Percentiles rank a stretch among this genome's conserved stretches.
Evolutionary conservation across 129 eudicot species (phyloP).

Genomic region (Ambrosia trifida): DNA sequence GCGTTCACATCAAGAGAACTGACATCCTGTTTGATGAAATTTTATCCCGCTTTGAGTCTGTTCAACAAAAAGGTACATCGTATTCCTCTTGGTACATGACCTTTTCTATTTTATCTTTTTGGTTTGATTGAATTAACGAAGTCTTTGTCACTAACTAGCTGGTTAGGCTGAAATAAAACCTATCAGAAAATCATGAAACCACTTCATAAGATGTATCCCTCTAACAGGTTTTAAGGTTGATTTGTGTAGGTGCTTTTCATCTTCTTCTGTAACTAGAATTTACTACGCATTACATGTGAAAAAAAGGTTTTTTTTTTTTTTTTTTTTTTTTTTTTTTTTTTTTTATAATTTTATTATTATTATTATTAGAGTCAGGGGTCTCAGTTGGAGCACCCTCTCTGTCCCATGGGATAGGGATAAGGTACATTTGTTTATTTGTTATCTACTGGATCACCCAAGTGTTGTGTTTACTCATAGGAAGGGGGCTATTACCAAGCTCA

Average conservation of each 20-base stretch:
- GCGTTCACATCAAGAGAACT: slow-evolving; percentile 82
- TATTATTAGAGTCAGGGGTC: too few relatives aligned
- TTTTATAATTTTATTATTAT: too few relatives aligned
- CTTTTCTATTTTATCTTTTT: slow-evolving; percentile 4
- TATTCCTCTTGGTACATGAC: slow-evolving; percentile 14
- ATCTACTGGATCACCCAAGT: neutral
- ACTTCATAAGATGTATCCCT: neutral
- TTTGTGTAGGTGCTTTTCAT: neutral
- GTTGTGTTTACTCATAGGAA: neutral
- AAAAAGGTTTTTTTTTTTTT: too few relatives aligned
- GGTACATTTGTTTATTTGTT: too few relatives aligned
- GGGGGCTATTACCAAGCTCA: neutral
- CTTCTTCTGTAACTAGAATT: neutral
- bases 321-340: too few relatives aligned
- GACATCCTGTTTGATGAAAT: slow-evolving; percentile 91
- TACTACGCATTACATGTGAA: too few relatives aligned
- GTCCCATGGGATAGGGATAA: too few relatives aligned
- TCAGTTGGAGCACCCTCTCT: too few relatives aligned
- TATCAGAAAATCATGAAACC: slow-evolving; percentile 8
- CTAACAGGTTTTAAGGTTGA: neutral
- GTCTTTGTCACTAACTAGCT: slow-evolving; percentile 11
- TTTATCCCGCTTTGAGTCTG: slow-evolving; percentile 60
- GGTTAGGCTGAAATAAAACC: slow-evolving; percentile 23
- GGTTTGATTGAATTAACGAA: slow-evolving; percentile 4
- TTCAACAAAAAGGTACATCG: slow-evolving; percentile 78